Percentiles rank a stretch among this genome's conserved stretches.
Evolutionary conservation across 768 basidiomycete species (phyloP).

Genomic region (Panellus pusillus): DNA sequence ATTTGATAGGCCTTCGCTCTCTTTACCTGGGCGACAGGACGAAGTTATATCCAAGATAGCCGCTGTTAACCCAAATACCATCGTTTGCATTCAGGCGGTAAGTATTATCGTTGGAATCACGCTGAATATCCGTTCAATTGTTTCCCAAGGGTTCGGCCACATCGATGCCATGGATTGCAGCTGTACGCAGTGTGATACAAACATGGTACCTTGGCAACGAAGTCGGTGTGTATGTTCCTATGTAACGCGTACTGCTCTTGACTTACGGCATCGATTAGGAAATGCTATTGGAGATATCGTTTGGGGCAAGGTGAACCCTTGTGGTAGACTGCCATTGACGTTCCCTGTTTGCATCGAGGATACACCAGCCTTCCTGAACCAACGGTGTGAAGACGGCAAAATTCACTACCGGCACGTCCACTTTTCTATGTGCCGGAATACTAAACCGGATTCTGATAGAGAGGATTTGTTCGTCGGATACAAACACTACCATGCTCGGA

Average conservation of each 20-base stretch:
- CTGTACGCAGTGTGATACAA: conserved; percentile 56
- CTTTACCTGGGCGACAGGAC: conserved; percentile 59
- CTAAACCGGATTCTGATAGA: conserved; percentile 21
- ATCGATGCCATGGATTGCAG: conserved; percentile 71
- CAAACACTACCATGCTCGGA: conserved; percentile 59
- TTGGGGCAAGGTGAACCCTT: conserved; percentile 59
- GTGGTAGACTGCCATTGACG: conserved; percentile 59
- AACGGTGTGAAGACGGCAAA: conserved; percentile 57
- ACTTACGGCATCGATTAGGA: conserved; percentile 28
- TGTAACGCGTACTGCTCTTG: neutral
- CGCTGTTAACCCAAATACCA: conserved; percentile 54
- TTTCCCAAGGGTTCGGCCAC: conserved; percentile 59
- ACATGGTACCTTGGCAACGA: conserved; percentile 71
- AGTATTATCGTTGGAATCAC: conserved; percentile 17
- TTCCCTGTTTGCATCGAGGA: conserved; percentile 62
- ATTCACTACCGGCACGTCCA: conserved; percentile 32
- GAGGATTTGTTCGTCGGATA: conserved; percentile 72
- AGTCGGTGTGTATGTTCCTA: conserved; percentile 22
- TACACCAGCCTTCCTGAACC: conserved; percentile 60
- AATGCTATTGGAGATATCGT: conserved; percentile 68
- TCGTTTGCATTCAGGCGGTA: conserved; percentile 65
- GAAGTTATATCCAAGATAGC: conserved; percentile 55
- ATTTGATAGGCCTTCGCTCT: conserved; percentile 63
- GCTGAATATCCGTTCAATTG: neutral
- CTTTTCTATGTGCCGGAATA: neutral